These are phyloP conservation scores for Beauveria rudraprayagi DNA, from an alignment of 2,329 filamentous ascomycete species.

Conservation along the genomic window DNA sequence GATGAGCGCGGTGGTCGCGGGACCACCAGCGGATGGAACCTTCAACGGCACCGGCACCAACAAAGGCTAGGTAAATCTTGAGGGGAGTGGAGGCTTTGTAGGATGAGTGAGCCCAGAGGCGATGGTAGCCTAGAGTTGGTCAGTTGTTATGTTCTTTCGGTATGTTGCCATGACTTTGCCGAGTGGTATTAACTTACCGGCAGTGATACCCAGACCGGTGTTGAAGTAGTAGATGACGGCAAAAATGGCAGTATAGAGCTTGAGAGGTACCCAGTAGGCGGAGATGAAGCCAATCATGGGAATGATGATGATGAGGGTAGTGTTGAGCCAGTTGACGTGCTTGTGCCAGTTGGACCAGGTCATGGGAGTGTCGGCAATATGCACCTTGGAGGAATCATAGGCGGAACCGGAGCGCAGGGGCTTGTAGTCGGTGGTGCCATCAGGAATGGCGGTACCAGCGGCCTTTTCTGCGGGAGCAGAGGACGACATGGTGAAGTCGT, in stretches of 20 bases:
- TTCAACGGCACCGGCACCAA: constrained; percentile 76
- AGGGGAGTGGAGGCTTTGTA: constrained; percentile 72
- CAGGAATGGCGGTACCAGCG: constrained; percentile 36
- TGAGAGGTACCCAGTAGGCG: constrained; percentile 70
- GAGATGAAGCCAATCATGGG: constrained; percentile 66
- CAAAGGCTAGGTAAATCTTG: constrained; percentile 72
- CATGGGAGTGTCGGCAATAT: constrained; percentile 77
- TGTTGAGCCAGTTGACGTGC: constrained; percentile 92
- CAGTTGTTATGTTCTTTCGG: not conserved
- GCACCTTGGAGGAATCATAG: constrained; percentile 60
- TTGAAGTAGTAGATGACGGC: constrained; percentile 75
- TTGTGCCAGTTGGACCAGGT: constrained; percentile 81
- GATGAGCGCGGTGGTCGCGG: constrained; percentile 77
- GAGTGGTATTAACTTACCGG: constrained; percentile 42
- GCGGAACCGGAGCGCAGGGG: constrained; percentile 35
- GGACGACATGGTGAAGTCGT: constrained; percentile 8
- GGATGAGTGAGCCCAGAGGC: constrained; percentile 79
- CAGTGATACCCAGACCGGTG: constrained; percentile 73
- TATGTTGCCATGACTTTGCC: no score
- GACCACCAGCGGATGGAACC: constrained; percentile 88
- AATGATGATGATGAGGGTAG: constrained; percentile 69
- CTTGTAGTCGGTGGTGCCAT: constrained; percentile 49
- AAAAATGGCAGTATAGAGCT: constrained; percentile 63
- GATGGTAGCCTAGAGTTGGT: constrained; percentile 37
- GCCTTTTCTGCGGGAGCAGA: constrained; percentile 13